These are phyloP conservation scores for Pseudopithomyces maydicus DNA, from an alignment of 2,329 filamentous ascomycete genomes.

Conservation along the genomic window DNA sequence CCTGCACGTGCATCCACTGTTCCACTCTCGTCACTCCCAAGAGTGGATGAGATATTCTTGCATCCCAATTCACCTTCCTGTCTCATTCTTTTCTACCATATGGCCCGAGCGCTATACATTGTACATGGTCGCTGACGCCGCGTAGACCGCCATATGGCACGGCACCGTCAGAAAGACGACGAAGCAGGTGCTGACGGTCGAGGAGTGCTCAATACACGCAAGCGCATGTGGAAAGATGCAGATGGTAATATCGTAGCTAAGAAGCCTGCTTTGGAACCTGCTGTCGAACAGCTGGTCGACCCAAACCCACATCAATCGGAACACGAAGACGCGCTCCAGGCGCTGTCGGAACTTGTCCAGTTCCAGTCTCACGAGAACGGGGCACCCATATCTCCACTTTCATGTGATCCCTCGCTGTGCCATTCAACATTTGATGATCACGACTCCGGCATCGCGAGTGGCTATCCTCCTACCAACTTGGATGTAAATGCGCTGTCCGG, in stretches of 20 bases:
- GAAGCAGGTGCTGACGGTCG: conserved; percentile 60
- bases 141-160: conserved; percentile 62
- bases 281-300: conserved; percentile 12
- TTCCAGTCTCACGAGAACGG: conserved; percentile 26
- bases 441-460: conserved; percentile 30
- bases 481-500: conserved; percentile 22
- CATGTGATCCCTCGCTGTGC: conserved; percentile 31
- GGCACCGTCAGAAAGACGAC: conserved; percentile 60
- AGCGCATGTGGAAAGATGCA: conserved; percentile 61
- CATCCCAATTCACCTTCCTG: neutral
- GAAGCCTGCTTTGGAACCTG: conserved; percentile 32
- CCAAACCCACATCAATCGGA: conserved; percentile 4
- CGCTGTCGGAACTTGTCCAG: conserved; percentile 24
- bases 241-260: conserved; percentile 59
- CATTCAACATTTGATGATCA: conserved; percentile 34
- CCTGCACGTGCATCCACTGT: conserved; percentile 18
- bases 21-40: conserved; percentile 9
- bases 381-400: conserved; percentile 43
- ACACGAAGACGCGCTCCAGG: conserved; percentile 20
- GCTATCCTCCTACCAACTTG: conserved; percentile 23
- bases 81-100: neutral
- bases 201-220: conserved; percentile 59
- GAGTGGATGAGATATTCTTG: conserved; percentile 16
- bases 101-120: conserved; percentile 6
- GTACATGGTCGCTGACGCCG: conserved; percentile 23